Base-by-base conservation (phyloP, 805 yeast species). In the Nakazawaea ernobii region DNA sequence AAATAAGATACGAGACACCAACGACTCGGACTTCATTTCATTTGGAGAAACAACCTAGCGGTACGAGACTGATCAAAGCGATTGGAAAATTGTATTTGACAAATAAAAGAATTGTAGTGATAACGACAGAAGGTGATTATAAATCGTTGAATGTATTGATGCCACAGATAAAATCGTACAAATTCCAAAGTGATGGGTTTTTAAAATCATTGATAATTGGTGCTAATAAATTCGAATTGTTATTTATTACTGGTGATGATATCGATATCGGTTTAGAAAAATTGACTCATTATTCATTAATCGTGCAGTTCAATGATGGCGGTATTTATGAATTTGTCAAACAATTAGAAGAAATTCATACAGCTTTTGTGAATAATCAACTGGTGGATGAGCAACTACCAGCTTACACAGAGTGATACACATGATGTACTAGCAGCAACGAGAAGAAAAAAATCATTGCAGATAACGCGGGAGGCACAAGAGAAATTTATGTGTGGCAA, bases 181-280 rank as follows among this genome's bases (percentile, higher is more conserved):
- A 65, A 45, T 54, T 75, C 42, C 67, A 69, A 46, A 64, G 74
- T 13, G 39, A 35, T 35, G 15, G 32, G 11, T 42, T 36, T 36
- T 17, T 33, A 5, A 35, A 35, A 26, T 79, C 80, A 1, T 75
- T 79, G 80, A 71, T 43, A 11, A 13, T 77, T 54, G 82, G 82
- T 0, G 67, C 78, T 17, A 77, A 29, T 15, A 28, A 14, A 28
- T 40, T 40, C 13, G 42, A 46, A 7, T n/a, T 40, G 9, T n/a
- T 46, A 14, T 8, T 40, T 15, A 40, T 45, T 4, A 28, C 13
- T 39, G 63, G 68, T 39, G 56, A 64, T 4, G 47, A 59, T 13
- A 53, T 57, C 4, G 61, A 68, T 4, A 59, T 66, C 6, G 67
- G 68, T 1, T 59, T 70, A 6, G 65, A 70, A 49, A 60, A 59